Conservation (phyloP, 2,329 filamentous ascomycete genomes). For the Fusarium compactum region DNA sequence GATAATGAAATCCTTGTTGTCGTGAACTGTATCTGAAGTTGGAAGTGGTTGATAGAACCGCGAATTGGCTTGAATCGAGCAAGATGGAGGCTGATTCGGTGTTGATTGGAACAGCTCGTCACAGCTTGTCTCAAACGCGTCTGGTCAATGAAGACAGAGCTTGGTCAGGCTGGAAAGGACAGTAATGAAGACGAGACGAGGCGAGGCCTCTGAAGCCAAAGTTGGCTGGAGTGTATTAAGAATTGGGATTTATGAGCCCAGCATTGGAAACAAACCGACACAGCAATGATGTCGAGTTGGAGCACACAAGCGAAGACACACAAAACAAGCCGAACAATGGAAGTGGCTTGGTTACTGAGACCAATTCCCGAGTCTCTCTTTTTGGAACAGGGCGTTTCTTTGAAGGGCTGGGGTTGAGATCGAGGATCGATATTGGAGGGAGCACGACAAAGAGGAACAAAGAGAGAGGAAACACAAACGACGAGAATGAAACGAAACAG, state of each 20-base stretch:
- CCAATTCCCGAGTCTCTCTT: constrained; percentile 23
- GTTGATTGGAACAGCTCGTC: constrained; percentile 32
- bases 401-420: constrained; percentile 21
- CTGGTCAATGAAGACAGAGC: constrained; percentile 17
- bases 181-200: constrained; percentile 7
- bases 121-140: constrained; percentile 41
- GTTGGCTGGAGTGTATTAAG: constrained; percentile 43
- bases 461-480: constrained; percentile 14
- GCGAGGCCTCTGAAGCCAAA: constrained; percentile 30
- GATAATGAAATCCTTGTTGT: constrained; percentile 13
- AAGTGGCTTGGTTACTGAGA: constrained; percentile 39
- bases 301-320: constrained; percentile 36
- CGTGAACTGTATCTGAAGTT: not conserved
- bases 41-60: constrained; percentile 25
- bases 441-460: constrained; percentile 26
- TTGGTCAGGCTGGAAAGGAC: not conserved
- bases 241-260: constrained; percentile 50
- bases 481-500: constrained; percentile 21
- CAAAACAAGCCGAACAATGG: constrained; percentile 31
- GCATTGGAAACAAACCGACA: constrained; percentile 44
- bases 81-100: constrained; percentile 6
- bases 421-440: constrained; percentile 6
- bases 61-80: constrained; percentile 12
- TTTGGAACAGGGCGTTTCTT: constrained; percentile 32
- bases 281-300: constrained; percentile 35